Conservation (phyloP, 2,329 filamentous ascomycete species). For the Apiospora sp. region DNA sequence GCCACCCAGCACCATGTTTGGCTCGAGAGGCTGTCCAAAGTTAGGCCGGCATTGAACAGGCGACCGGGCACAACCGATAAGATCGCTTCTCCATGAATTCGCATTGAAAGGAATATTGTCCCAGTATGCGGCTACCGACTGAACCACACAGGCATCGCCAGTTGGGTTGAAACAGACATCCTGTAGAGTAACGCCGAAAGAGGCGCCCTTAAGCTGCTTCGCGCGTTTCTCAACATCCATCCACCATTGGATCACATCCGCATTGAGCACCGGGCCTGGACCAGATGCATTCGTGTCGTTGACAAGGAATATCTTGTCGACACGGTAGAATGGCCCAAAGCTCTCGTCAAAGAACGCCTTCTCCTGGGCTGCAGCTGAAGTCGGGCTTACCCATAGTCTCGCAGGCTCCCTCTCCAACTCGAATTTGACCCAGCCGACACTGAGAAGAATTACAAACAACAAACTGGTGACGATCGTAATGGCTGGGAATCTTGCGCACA, state of each 20-base stretch:
- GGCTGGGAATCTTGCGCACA: slow-evolving; percentile 82
- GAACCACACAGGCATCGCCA: slow-evolving; percentile 87
- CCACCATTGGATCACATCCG: slow-evolving; percentile 94
- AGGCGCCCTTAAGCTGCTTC: slow-evolving; percentile 72
- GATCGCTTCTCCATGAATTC: slow-evolving; percentile 73
- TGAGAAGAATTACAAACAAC: slow-evolving; percentile 79
- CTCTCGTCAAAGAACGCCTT: slow-evolving; percentile 93
- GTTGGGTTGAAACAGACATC: slow-evolving; percentile 96
- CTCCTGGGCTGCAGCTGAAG: slow-evolving; percentile 87
- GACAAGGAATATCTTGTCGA: slow-evolving; percentile 91
- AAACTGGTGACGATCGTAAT: slow-evolving; percentile 82
- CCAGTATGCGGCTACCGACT: slow-evolving; percentile 92
- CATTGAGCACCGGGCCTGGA: slow-evolving; percentile 81
- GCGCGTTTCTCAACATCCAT: slow-evolving; percentile 86
- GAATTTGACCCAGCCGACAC: slow-evolving; percentile 87
- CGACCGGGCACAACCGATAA: slow-evolving; percentile 77
- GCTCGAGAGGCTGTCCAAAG: slow-evolving; percentile 88
- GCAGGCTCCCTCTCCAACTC: slow-evolving; percentile 91
- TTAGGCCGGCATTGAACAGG: slow-evolving; percentile 87
- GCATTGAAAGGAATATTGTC: slow-evolving; percentile 71
- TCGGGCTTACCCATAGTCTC: slow-evolving; percentile 94
- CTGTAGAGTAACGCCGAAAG: slow-evolving; percentile 73
- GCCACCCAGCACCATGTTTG: slow-evolving; percentile 85
- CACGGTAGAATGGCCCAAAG: slow-evolving; percentile 95
- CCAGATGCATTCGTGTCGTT: slow-evolving; percentile 77